These are phyloP conservation scores for Pholiota microspora DNA, from an alignment of 768 basidiomycete species.

Conservation along the genomic window DNA sequence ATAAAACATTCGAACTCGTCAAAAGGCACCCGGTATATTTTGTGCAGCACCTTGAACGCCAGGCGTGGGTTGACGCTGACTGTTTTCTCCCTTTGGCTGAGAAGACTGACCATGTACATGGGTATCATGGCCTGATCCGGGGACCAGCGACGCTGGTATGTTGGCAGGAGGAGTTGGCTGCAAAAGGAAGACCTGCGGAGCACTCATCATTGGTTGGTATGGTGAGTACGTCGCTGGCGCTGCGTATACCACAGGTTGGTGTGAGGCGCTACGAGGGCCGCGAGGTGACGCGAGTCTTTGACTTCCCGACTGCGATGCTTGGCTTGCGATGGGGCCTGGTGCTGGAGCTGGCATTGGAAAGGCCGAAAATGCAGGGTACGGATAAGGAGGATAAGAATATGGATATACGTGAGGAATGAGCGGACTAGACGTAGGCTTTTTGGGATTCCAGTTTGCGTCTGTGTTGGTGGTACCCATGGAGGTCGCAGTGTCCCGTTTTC, in stretches of 20 bases:
- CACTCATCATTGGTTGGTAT: slow-evolving; percentile 28
- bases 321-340: slow-evolving; percentile 2
- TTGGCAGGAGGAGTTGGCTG: neutral
- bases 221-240: slow-evolving; percentile 26
- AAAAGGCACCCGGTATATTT: slow-evolving; percentile 6
- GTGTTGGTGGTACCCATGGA: slow-evolving; percentile 11
- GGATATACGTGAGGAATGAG: slow-evolving; percentile 32
- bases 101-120: slow-evolving; percentile 1
- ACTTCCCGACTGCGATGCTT: slow-evolving; percentile 16
- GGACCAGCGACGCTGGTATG: slow-evolving; percentile 7
- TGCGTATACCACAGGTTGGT: slow-evolving; percentile 18
- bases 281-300: slow-evolving; percentile 19
- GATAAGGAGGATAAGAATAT: slow-evolving; percentile 21
- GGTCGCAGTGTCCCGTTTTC: slow-evolving; percentile 12
- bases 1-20: neutral
- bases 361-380: slow-evolving; percentile 26
- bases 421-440: slow-evolving; percentile 10
- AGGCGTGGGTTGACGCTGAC: neutral
- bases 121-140: slow-evolving; percentile 5
- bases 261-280: neutral
- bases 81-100: neutral
- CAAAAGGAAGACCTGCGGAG: slow-evolving; percentile 26
- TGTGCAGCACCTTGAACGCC: neutral
- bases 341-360: slow-evolving; percentile 19
- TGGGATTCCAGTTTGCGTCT: neutral